Evolutionary conservation across 1,284 basidiomycete species (phyloP).

Genomic region (Prillingera fragicola): DNA sequence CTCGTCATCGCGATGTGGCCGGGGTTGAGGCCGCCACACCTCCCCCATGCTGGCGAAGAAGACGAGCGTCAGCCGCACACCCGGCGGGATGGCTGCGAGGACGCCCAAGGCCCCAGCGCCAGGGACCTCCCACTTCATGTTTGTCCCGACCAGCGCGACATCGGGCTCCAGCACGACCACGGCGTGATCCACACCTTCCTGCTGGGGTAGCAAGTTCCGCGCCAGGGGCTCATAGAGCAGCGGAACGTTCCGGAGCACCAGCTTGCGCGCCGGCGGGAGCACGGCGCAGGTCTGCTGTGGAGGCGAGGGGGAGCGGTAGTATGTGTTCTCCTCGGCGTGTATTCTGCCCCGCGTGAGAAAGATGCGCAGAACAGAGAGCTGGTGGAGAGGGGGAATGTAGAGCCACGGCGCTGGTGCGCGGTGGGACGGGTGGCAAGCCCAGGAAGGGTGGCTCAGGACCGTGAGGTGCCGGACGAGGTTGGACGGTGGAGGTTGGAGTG

Average conservation of each 20-base stretch:
- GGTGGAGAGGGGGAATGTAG: no score
- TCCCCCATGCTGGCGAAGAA: not conserved
- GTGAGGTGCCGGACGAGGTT: no score
- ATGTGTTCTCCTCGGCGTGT: no score
- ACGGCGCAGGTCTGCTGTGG: constrained; percentile 4
- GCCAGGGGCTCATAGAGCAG: constrained; percentile 7
- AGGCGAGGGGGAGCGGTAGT: no score
- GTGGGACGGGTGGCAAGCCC: no score
- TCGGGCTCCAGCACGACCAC: constrained; percentile 6
- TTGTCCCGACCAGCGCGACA: constrained; percentile 8
- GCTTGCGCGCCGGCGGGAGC: not conserved
- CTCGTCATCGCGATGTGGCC: no score
- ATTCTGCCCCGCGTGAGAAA: no score
- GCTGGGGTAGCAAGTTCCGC: not conserved
- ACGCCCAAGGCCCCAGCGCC: not conserved
- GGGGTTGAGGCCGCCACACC: constrained; percentile 3
- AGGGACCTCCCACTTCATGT: constrained; percentile 10
- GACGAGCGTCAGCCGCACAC: not conserved
- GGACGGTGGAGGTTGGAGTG: no score
- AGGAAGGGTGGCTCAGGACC: no score
- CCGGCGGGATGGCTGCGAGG: not conserved
- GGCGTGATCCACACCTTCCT: not conserved
- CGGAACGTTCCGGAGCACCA: constrained; percentile 9
- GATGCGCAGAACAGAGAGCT: no score
- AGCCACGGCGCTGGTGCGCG: no score